Evolutionary conservation across 768 basidiomycete species (phyloP).

Genomic region (Pleurotus giganteus): DNA sequence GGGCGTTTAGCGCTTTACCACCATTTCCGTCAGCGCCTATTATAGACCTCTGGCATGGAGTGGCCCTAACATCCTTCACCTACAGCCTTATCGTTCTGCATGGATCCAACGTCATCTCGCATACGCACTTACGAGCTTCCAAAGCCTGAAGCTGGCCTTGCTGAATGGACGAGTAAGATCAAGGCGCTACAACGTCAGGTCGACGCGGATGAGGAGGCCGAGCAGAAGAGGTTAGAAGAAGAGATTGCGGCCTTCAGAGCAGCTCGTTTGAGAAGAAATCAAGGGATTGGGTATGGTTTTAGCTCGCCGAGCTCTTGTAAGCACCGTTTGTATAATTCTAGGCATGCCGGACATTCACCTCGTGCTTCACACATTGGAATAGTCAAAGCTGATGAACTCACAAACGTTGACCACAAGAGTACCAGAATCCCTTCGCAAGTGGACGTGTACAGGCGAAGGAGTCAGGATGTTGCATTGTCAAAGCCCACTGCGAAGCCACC

Average conservation of each 20-base stretch:
- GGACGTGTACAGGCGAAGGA: slow-evolving; percentile 33
- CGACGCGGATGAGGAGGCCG: slow-evolving; percentile 77
- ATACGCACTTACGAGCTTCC: slow-evolving; percentile 35
- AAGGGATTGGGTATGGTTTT: slow-evolving; percentile 34
- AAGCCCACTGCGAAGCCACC: slow-evolving; percentile 38
- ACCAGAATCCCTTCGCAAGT: slow-evolving; percentile 1
- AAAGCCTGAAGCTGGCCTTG: slow-evolving; percentile 63
- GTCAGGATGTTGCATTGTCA: slow-evolving; percentile 44
- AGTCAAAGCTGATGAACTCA: slow-evolving; percentile 21
- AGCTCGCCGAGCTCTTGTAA: slow-evolving; percentile 47
- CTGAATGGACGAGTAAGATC: slow-evolving; percentile 82
- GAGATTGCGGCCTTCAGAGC: slow-evolving; percentile 57
- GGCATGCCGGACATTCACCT: neutral
- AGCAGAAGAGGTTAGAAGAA: slow-evolving; percentile 65
- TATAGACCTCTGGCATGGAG: neutral
- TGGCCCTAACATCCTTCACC: neutral
- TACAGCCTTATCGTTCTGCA: neutral
- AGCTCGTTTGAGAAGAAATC: slow-evolving; percentile 48
- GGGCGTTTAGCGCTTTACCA: too few relatives aligned
- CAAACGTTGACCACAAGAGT: slow-evolving; percentile 19
- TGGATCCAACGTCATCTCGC: slow-evolving; percentile 11
- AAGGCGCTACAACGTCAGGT: slow-evolving; percentile 78
- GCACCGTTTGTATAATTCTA: slow-evolving; percentile 17
- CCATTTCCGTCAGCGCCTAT: neutral
- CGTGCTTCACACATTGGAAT: neutral